phyloP scores from a whole-genome alignment of 2,329 filamentous ascomycete genomes.

The Bertia moriformis region DNA sequence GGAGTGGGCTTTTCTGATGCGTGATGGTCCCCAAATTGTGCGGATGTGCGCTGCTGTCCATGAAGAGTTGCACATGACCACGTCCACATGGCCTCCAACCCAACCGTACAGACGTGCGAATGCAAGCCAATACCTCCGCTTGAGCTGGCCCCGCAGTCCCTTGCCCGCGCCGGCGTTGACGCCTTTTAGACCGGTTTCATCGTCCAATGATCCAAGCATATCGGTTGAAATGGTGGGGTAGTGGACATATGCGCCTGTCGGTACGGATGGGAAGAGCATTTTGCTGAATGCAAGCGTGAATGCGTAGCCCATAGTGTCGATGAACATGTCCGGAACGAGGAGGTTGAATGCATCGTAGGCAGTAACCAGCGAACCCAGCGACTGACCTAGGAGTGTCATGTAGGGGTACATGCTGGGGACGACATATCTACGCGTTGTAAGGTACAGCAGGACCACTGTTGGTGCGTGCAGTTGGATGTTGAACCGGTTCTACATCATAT shows the following conservation, averaged over 20 bases:
- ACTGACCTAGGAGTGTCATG: slow-evolving; percentile 54
- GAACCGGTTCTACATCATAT: slow-evolving; percentile 34
- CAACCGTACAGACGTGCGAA: slow-evolving; percentile 49
- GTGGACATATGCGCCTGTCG: slow-evolving; percentile 54
- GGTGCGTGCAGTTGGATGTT: slow-evolving; percentile 48
- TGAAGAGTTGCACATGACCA: slow-evolving; percentile 56
- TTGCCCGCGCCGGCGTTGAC: slow-evolving; percentile 28
- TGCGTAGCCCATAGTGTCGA: slow-evolving; percentile 60
- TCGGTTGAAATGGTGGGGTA: slow-evolving; percentile 60
- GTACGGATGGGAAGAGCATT: slow-evolving; percentile 42
- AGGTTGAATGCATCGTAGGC: slow-evolving; percentile 51
- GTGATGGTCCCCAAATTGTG: slow-evolving; percentile 32
- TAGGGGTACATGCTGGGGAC: slow-evolving; percentile 46
- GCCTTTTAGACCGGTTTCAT: background rate
- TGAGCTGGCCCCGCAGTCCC: slow-evolving; percentile 42
- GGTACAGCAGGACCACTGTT: slow-evolving; percentile 46
- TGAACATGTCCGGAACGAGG: slow-evolving; percentile 50
- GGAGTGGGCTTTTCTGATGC: slow-evolving; percentile 3
- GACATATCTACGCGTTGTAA: slow-evolving; percentile 47
- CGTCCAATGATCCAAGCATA: slow-evolving; percentile 42
- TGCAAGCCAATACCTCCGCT: slow-evolving; percentile 46
- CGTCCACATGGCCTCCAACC: slow-evolving; percentile 47
- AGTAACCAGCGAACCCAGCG: slow-evolving; percentile 45
- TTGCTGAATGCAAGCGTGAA: slow-evolving; percentile 47
- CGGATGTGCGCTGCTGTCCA: slow-evolving; percentile 52